Base-by-base conservation (phyloP, 177 flowering plant species). In the Vitis hybrid region DNA sequence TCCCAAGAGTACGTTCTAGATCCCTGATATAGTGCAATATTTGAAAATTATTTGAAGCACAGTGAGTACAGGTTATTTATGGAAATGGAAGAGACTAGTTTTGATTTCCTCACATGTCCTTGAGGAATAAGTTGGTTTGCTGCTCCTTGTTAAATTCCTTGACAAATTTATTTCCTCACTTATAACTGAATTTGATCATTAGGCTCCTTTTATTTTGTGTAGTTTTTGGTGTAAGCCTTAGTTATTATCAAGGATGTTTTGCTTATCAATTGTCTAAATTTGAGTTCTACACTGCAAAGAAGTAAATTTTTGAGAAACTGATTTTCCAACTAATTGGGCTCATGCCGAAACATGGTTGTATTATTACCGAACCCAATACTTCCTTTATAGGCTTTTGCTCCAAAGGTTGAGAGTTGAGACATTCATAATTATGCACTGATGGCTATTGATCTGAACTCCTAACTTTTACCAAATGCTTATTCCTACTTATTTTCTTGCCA, bases 1-100 rank as follows among this genome's bases (percentile, higher is more conserved):
- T 18, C 49, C 71, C 3, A 73, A 71, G 50, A 49, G 84, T 81
- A 74, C 35, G 79, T 60, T 19, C 65, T 40, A 1, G 3, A 6
- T 60, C 15, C 50, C 21, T 58, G 9, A 19, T 59, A 8, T 67
- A 64, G 11, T 61, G 15, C 15, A 12, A 35, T 65, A 2, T 65
- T 11, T 21, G 27, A 32, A 61, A 32, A 24, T 59, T 59, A 59
- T 10, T 61, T 61, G 13, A 32, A 61, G 18, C 6, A 4, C 35
- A 50, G 8, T 51, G 3, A 40, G 2, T 35, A 4, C 11, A 62
- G 13, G 15, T 12, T 32, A 11, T 4, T 32, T 17, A 12, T 46
- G 10, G 10, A 54, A 3, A 21, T 14, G 24, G 35, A 24, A 59
- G 4, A 54, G 56, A 19, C 61, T 14, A 17, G 18, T 9, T 17